These are phyloP conservation scores for Colletotrichum echinochloae DNA, from an alignment of 2,329 filamentous ascomycete genomes.

Conservation along the genomic window DNA sequence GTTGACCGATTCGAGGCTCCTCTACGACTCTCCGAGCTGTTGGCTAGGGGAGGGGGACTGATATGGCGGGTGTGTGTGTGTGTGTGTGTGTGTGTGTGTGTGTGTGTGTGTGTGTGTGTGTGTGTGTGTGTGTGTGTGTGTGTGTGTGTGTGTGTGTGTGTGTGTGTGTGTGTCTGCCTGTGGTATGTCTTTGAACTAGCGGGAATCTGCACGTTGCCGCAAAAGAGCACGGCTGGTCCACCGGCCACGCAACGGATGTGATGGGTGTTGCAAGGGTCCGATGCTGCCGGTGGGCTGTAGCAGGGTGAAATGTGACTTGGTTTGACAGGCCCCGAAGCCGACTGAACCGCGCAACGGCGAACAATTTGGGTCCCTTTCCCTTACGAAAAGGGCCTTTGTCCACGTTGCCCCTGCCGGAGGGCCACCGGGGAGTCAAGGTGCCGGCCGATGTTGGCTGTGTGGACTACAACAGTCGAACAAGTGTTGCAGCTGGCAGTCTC, in stretches of 20 bases:
- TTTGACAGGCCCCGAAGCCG: conserved; percentile 32
- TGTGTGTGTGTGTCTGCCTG: too few relatives aligned
- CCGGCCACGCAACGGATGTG: conserved; percentile 35
- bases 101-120: too few relatives aligned
- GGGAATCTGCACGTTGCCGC: conserved; percentile 43
- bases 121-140: too few relatives aligned
- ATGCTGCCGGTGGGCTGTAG: neutral
- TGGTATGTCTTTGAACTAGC: conserved; percentile 27
- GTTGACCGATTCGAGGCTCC: conserved; percentile 40
- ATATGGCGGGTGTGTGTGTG: conserved; percentile 24
- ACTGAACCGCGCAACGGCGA: conserved; percentile 28
- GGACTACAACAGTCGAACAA: neutral
- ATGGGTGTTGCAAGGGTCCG: conserved; percentile 32
- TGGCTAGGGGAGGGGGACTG: conserved; percentile 40
- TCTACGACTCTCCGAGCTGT: conserved; percentile 40
- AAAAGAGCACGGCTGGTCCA: conserved; percentile 39
- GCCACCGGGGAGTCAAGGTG: neutral
- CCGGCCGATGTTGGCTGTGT: neutral
- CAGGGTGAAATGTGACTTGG: conserved; percentile 36
- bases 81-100: neutral
- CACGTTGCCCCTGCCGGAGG: conserved; percentile 9
- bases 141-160: neutral
- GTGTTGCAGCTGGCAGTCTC: conserved; percentile 6
- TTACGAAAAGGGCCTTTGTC: neutral
- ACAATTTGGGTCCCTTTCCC: conserved; percentile 12